Evolutionary conservation across 352 stramenopile genomes (phyloP).

Genomic region (Phytopythium delawarense): DNA sequence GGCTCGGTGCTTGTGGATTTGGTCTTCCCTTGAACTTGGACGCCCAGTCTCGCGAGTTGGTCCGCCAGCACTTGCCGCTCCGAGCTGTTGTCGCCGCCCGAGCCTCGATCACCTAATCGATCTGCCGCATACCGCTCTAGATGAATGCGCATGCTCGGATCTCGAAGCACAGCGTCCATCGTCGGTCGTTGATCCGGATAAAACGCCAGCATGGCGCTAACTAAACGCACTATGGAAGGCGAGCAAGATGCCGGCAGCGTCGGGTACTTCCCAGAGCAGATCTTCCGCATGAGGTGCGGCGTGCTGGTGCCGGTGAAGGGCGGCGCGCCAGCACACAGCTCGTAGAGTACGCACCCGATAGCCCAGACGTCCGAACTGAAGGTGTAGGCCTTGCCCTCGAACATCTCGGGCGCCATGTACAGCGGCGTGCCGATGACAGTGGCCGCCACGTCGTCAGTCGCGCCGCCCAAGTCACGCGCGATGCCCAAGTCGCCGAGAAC

Average conservation of each 20-base stretch:
- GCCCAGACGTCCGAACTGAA: slow-evolving; percentile 86
- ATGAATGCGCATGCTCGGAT: slow-evolving; percentile 21
- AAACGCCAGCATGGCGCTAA: slow-evolving; percentile 35
- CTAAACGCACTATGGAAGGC: slow-evolving; percentile 20
- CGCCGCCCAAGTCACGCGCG: slow-evolving; percentile 28
- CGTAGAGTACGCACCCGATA: slow-evolving; percentile 84
- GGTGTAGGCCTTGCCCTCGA: slow-evolving; percentile 73
- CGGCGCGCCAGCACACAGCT: slow-evolving; percentile 64
- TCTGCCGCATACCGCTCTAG: slow-evolving; percentile 32
- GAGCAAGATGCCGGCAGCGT: slow-evolving; percentile 27
- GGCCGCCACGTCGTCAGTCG: slow-evolving; percentile 28
- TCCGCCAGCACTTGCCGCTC: slow-evolving; percentile 17
- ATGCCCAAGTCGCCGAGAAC: slow-evolving; percentile 91
- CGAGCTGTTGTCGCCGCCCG: slow-evolving; percentile 1
- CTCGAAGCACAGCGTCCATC: slow-evolving; percentile 27
- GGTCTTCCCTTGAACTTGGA: slow-evolving; percentile 3
- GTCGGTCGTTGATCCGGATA: slow-evolving; percentile 27
- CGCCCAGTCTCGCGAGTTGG: slow-evolving; percentile 22
- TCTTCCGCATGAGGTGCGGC: slow-evolving; percentile 49
- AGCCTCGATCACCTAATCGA: slow-evolving; percentile 9
- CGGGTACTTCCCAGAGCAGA: slow-evolving; percentile 37
- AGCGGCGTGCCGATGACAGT: slow-evolving; percentile 89
- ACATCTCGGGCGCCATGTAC: slow-evolving; percentile 89
- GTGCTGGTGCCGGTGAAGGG: slow-evolving; percentile 52
- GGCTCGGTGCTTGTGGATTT: not conserved